Evolutionary conservation across 2,329 filamentous ascomycete species (phyloP), one percentile per base, ranked within the genome.

Genomic region (Fusarium luffae): DNA sequence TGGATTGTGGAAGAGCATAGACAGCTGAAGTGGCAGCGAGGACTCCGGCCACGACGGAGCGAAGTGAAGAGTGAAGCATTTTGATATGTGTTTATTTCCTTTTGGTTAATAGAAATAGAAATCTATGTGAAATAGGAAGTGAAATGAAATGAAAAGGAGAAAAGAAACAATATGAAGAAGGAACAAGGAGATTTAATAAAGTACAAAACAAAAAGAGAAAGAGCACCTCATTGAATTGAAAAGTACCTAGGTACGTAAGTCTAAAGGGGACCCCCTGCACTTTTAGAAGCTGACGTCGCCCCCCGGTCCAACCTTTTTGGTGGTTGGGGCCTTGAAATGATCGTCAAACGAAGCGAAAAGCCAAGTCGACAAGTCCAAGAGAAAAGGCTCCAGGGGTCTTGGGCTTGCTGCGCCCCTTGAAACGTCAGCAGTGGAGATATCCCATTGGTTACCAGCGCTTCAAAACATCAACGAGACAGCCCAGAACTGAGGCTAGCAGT

Each of bases 391-490:
- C 47, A 50, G 51, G 37, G 44, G 54, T 21, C 48, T 47, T 23
- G 62, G 55, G 5, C 34, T 37, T 68, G 61, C 73, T 74, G 72
- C 69, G 72, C 72, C 72, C 72, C 72, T 41, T 46, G 70, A 72
- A 62, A 74, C 72, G 72, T 74, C 72, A 75, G 72, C 72, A 74
- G 71, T 74, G 72, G 59, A 65, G 50, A 47, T 55, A 16, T 30
- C 21, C 30, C 23, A 27, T 65, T 68, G 59, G 44, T 50, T 55
- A 37, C 46, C 32, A 51, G 18, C 18, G 48, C 54, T 60, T 66
- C 59, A 71, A 51, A 68, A 70, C 68, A 23, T 49, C 32, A 25
- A 46, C 52, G 60, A 69, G 66, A 66, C 65, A 44, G 44, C 44
- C 64, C 67, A 70, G 58, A 58, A 34, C 40, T n/a, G n/a, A 51